Percentiles rank a stretch among this genome's conserved stretches.
These are phyloP conservation scores for Aspergillus indologenus DNA, from an alignment of 495 filamentous ascomycete genomes.

Conservation along the genomic window DNA sequence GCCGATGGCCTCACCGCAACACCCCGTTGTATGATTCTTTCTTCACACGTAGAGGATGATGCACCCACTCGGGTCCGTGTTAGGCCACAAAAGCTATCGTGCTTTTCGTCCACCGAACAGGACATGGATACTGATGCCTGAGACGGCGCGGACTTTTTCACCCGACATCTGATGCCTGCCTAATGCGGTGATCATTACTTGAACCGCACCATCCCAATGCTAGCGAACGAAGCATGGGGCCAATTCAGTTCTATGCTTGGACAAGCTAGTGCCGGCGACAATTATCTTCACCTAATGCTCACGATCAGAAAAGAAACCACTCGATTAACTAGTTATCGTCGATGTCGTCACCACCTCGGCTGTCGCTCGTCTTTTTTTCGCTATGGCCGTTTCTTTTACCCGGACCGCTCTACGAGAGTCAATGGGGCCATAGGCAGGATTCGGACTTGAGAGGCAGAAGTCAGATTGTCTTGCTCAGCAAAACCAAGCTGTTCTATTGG, in stretches of 20 bases:
- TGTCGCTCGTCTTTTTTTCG: not conserved
- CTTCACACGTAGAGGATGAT: not conserved
- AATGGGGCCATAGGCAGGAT: conserved; percentile 3
- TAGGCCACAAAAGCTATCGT: not conserved
- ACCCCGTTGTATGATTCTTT: not conserved
- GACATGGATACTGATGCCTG: not conserved
- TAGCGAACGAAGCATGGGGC: not conserved
- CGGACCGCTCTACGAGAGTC: not conserved
- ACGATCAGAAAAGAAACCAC: not conserved
- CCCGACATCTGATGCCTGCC: not conserved
- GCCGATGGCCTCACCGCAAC: not conserved
- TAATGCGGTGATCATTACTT: not conserved
- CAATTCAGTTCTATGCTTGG: not conserved
- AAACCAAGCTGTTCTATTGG: not conserved
- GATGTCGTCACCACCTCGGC: not conserved
- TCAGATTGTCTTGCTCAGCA: conserved; percentile 1
- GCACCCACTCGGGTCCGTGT: conserved; percentile 1
- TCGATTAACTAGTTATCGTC: not conserved
- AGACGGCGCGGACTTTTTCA: not conserved
- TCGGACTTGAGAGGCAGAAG: not conserved
- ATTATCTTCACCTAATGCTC: not conserved
- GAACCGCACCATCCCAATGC: not conserved
- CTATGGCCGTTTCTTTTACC: not conserved
- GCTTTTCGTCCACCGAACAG: not conserved
- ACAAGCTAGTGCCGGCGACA: not conserved